A percentile compares a stretch with the other conserved stretches of the same genome.
phyloP scores from a whole-genome alignment of 2,329 filamentous ascomycete genomes.

The Annulohypoxylon truncatum region DNA sequence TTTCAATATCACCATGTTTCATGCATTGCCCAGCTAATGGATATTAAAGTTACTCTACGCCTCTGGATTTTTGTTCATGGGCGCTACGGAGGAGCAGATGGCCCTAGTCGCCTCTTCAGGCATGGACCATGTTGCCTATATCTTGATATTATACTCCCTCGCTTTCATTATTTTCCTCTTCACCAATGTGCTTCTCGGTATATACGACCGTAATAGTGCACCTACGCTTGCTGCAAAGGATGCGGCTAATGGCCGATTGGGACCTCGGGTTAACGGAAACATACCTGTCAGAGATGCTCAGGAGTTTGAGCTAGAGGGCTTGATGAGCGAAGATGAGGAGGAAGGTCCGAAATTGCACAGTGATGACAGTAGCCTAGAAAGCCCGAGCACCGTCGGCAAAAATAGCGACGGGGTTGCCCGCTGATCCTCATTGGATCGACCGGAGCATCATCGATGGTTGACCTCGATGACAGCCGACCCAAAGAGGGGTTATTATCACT shows the following conservation, averaged over 20 bases:
- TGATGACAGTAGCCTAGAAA: constrained; percentile 56
- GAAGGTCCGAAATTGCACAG: constrained; percentile 55
- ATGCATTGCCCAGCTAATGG: constrained; percentile 37
- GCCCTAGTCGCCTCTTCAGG: constrained; percentile 75
- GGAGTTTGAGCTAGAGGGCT: constrained; percentile 91
- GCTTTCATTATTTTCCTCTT: constrained; percentile 94
- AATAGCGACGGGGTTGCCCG: constrained; percentile 55
- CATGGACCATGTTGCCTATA: constrained; percentile 90
- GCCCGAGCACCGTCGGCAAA: constrained; percentile 61
- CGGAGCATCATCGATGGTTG: neutral
- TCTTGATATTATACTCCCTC: constrained; percentile 90
- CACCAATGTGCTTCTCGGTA: constrained; percentile 82
- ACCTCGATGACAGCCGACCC: neutral
- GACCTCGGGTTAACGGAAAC: constrained; percentile 50
- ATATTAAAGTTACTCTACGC: constrained; percentile 80
- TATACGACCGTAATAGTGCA: constrained; percentile 76
- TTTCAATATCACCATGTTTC: neutral
- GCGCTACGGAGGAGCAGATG: constrained; percentile 98
- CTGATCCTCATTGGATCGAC: constrained; percentile 20
- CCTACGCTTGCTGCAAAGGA: constrained; percentile 53
- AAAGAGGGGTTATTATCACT: constrained; percentile 2
- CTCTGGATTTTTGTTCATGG: constrained; percentile 96
- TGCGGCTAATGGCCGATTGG: constrained; percentile 53
- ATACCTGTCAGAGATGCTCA: constrained; percentile 77
- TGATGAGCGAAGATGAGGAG: constrained; percentile 89